These are phyloP conservation scores for Chaetoceros tenuissimus DNA, from an alignment of 108 stramenopile species.

Conservation along the genomic window DNA sequence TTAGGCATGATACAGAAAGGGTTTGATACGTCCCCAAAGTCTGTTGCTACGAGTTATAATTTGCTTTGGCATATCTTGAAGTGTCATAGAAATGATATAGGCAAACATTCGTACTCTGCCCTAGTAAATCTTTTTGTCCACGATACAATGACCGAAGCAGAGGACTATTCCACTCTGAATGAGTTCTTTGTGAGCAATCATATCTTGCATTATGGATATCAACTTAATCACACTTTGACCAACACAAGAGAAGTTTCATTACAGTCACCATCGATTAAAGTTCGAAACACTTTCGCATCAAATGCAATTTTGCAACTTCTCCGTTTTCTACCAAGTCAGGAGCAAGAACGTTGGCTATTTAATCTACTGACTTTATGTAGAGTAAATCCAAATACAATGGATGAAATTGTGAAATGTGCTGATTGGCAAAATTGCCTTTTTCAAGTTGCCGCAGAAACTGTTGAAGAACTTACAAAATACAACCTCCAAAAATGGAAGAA, in stretches of 20 bases:
- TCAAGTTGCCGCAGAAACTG: constrained; percentile 57
- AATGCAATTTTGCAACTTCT: constrained; percentile 56
- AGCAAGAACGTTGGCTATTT: constrained; percentile 56
- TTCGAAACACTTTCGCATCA: constrained; percentile 39
- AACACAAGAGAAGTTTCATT: constrained; percentile 6
- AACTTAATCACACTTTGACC: constrained; percentile 6
- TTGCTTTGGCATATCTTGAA: constrained; percentile 74
- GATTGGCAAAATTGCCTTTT: constrained; percentile 80
- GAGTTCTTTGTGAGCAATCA: constrained; percentile 27
- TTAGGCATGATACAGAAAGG: constrained; percentile 26
- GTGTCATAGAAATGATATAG: constrained; percentile 48
- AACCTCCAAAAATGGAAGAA: constrained; percentile 2
- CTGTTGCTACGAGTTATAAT: constrained; percentile 56
- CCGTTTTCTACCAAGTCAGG: constrained; percentile 47
- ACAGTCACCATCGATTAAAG: constrained; percentile 10
- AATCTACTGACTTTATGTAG: constrained; percentile 38
- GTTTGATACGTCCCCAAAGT: constrained; percentile 25
- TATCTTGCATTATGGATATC: constrained; percentile 15
- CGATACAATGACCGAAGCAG: too few relatives aligned
- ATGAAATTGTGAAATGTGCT: constrained; percentile 28
- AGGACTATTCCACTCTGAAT: constrained; percentile 15
- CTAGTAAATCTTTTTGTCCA: constrained; percentile 47
- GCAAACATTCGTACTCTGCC: constrained; percentile 34
- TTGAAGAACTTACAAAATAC: constrained; percentile 44
- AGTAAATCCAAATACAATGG: constrained; percentile 22